Conservation (phyloP, 345 rosid species). For the Citrus hindsii region DNA sequence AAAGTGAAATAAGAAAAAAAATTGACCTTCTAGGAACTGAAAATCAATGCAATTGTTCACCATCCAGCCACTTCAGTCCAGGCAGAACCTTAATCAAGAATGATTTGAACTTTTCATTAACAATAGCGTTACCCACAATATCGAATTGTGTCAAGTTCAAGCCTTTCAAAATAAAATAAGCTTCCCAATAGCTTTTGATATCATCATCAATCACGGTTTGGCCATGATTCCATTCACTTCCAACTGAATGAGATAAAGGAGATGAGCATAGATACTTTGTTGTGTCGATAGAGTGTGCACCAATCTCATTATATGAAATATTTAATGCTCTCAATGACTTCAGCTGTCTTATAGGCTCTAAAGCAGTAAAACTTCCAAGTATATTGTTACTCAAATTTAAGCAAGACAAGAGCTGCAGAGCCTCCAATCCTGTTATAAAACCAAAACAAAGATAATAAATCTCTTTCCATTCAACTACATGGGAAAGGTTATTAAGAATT, state of each 20-base stretch:
- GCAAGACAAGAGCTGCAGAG: conserved; percentile 72
- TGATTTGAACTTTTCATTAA: conserved; percentile 50
- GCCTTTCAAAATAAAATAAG: conserved; percentile 50
- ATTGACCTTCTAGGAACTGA: neutral
- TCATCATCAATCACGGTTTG: conserved; percentile 25
- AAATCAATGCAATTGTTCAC: conserved; percentile 26
- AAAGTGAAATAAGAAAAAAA: neutral
- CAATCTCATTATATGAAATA: conserved; percentile 86
- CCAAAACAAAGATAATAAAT: neutral
- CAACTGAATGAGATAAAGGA: conserved; percentile 66
- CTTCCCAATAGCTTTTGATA: conserved; percentile 60
- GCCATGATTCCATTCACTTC: conserved; percentile 36
- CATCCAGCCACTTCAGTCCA: conserved; percentile 64
- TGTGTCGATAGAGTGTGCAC: conserved; percentile 77
- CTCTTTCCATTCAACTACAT: conserved; percentile 1
- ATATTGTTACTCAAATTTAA: conserved; percentile 73
- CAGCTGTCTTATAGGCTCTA: conserved; percentile 67
- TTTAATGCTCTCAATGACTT: conserved; percentile 62
- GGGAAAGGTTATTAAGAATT: neutral
- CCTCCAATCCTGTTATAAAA: conserved; percentile 57
- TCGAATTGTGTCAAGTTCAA: conserved; percentile 65
- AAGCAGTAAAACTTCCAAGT: conserved; percentile 60
- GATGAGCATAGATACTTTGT: conserved; percentile 65
- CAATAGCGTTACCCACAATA: conserved; percentile 56
- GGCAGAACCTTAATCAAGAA: conserved; percentile 60